phyloP scores from a whole-genome alignment of 306 rosid species.

The Bauhinia variegata region DNA sequence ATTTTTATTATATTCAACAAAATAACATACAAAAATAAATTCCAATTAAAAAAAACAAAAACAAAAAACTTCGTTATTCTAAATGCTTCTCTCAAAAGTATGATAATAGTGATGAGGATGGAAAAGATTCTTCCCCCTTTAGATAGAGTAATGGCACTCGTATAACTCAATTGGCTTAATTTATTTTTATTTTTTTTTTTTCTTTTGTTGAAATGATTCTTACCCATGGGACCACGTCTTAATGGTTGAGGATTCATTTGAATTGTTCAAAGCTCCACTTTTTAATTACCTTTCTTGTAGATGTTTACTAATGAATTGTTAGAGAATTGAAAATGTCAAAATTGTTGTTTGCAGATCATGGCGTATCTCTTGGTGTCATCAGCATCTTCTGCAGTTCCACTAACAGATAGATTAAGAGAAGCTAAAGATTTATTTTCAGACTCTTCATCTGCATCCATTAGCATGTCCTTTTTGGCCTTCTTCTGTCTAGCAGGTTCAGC shows the following conservation, averaged over 20 bases:
- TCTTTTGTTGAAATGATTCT: too few species aligned
- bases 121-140: background rate
- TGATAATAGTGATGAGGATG: background rate
- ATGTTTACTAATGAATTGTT: background rate
- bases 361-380: constrained; percentile 81
- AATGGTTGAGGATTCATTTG: constrained; percentile 29
- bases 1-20: too few species aligned
- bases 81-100: background rate
- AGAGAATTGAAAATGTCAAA: background rate
- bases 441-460: constrained; percentile 63
- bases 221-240: too few species aligned
- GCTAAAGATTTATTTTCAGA: constrained; percentile 72
- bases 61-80: constrained; percentile 22
- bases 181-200: background rate
- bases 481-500: constrained; percentile 54
- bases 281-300: too few species aligned
- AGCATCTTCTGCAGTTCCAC: constrained; percentile 68
- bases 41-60: constrained; percentile 1
- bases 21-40: constrained; percentile 1
- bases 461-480: constrained; percentile 76
- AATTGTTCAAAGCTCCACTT: constrained; percentile 19
- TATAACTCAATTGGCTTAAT: too few species aligned
- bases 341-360: constrained; percentile 55
- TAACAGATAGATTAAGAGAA: constrained; percentile 71
- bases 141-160: background rate